Percentiles rank a stretch among this genome's conserved stretches.
Evolutionary conservation across 108 stramenopile genomes (phyloP).

Genomic region (Skeletonema tropicum): DNA sequence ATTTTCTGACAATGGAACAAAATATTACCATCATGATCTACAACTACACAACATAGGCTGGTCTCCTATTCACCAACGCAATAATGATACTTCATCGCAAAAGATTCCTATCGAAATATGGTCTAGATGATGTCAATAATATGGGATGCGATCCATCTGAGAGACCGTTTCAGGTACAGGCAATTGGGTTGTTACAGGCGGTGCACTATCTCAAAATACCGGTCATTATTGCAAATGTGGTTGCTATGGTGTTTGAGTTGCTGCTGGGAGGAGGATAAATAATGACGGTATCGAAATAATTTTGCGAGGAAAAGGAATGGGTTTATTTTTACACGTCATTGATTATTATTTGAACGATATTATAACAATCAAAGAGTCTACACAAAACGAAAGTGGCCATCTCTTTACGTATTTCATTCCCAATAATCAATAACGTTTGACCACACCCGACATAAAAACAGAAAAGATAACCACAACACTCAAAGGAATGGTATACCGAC

Average conservation of each 20-base stretch:
- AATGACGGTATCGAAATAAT: not conserved
- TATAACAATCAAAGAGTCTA: not conserved
- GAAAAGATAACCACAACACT: not conserved
- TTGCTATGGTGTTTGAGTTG: constrained; percentile 86
- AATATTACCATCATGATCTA: not conserved
- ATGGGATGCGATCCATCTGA: constrained; percentile 48
- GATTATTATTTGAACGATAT: not conserved
- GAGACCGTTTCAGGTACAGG: constrained; percentile 71
- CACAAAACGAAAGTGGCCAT: not conserved
- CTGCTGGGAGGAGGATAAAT: constrained; percentile 68
- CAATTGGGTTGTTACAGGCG: constrained; percentile 76
- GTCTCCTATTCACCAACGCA: constrained; percentile 77
- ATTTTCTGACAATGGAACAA: too few species aligned
- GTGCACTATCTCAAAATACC: constrained; percentile 86
- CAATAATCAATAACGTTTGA: not conserved
- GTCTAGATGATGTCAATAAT: constrained; percentile 73
- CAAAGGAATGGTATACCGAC: constrained; percentile 88
- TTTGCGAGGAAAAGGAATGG: too few species aligned
- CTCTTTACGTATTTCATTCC: not conserved
- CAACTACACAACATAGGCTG: constrained; percentile 60
- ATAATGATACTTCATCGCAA: constrained; percentile 76
- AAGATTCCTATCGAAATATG: constrained; percentile 83
- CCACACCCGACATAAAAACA: not conserved
- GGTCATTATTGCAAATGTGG: constrained; percentile 73
- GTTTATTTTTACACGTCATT: too few species aligned